phyloP scores from a whole-genome alignment of 768 basidiomycete species.

The Tylopilus cervinicoccineus region DNA sequence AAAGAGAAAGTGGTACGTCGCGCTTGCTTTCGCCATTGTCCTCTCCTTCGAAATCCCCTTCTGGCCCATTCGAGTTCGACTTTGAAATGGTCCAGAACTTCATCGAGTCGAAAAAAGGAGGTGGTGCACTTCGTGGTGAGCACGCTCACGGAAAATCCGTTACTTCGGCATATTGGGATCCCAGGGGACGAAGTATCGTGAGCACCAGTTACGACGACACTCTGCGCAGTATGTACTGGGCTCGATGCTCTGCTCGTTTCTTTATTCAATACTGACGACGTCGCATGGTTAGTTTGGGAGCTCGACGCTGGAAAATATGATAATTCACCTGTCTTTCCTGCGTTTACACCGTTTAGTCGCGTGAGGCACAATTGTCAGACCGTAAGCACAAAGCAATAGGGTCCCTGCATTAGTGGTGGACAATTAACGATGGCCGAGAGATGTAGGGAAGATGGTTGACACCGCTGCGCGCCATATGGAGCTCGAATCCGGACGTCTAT shows the following conservation, averaged over 20 bases:
- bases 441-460: slow-evolving; percentile 79
- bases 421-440: not conserved
- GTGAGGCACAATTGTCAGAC: slow-evolving; percentile 79
- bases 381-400: slow-evolving; percentile 37
- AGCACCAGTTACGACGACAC: slow-evolving; percentile 85
- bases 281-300: slow-evolving; percentile 66
- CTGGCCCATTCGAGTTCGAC: slow-evolving; percentile 30
- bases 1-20: slow-evolving; percentile 17
- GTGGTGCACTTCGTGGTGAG: slow-evolving; percentile 55
- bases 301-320: slow-evolving; percentile 50
- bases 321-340: slow-evolving; percentile 47
- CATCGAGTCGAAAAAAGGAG: slow-evolving; percentile 47
- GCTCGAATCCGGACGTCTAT: slow-evolving; percentile 69
- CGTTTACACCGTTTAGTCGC: slow-evolving; percentile 58
- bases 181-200: slow-evolving; percentile 71
- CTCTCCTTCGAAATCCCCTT: slow-evolving; percentile 3
- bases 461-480: slow-evolving; percentile 74
- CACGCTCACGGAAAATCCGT: slow-evolving; percentile 72
- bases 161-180: slow-evolving; percentile 85
- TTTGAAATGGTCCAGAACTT: slow-evolving; percentile 47
- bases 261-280: slow-evolving; percentile 8
- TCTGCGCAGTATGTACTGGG: slow-evolving; percentile 53
- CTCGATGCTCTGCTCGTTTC: not conserved
- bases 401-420: not conserved
- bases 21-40: slow-evolving; percentile 28